Conservation (phyloP, 805 yeast species). For the Zygosaccharomyces bailii region DNA sequence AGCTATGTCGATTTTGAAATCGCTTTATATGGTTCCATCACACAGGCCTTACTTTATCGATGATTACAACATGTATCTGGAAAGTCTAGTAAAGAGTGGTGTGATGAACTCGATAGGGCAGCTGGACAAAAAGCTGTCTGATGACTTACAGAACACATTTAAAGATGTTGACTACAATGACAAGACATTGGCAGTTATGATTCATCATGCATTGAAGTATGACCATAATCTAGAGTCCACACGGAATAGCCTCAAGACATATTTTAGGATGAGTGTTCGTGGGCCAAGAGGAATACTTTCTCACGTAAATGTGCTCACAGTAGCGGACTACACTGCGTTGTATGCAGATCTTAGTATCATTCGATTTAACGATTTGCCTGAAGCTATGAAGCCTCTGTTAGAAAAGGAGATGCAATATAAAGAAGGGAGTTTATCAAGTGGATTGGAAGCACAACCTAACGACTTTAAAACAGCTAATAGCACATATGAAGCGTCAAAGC, state of each 20-base stretch:
- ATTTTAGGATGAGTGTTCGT: slow-evolving; percentile 22
- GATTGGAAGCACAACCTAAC: background rate
- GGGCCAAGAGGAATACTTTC: slow-evolving; percentile 22
- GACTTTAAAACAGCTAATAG: background rate
- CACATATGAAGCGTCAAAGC: background rate
- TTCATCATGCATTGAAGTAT: slow-evolving; percentile 42
- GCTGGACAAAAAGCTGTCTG: slow-evolving; percentile 38
- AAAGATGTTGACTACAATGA: slow-evolving; percentile 44
- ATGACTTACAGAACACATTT: slow-evolving; percentile 42
- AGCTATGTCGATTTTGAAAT: slow-evolving; percentile 63
- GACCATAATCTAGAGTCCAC: slow-evolving; percentile 9
- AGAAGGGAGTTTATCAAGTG: background rate
- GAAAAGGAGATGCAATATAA: slow-evolving; percentile 9
- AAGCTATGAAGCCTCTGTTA: slow-evolving; percentile 20
- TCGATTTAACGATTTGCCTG: slow-evolving; percentile 30
- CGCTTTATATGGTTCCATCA: slow-evolving; percentile 50
- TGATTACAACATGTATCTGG: slow-evolving; percentile 65
- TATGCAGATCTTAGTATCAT: slow-evolving; percentile 35
- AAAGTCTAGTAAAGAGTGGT: slow-evolving; percentile 14
- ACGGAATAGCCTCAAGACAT: slow-evolving; percentile 17
- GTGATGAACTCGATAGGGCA: slow-evolving; percentile 36
- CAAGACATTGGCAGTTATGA: slow-evolving; percentile 57
- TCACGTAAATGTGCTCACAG: slow-evolving; percentile 29
- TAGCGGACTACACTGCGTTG: slow-evolving; percentile 38
- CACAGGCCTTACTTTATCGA: slow-evolving; percentile 51